phyloP scores from a whole-genome alignment of 495 filamentous ascomycete species.

The Hypoxylon perforatum region DNA sequence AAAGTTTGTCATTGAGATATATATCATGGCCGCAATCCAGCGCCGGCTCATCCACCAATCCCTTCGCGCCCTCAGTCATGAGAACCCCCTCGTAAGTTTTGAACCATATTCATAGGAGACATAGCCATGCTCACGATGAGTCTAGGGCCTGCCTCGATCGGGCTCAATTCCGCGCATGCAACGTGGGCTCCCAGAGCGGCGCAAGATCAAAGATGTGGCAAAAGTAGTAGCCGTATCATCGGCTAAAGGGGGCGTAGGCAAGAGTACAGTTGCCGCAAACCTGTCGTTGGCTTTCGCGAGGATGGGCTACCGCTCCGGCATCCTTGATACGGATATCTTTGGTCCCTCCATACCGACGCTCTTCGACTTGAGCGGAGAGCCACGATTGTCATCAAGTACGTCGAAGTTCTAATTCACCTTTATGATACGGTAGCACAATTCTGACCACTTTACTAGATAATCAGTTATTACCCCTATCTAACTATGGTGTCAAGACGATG shows the following conservation, averaged over 20 bases:
- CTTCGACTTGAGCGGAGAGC: conserved; percentile 79
- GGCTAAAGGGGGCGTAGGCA: conserved; percentile 96
- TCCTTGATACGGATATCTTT: conserved; percentile 96
- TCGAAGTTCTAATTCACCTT: conserved; percentile 1
- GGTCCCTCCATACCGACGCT: conserved; percentile 94
- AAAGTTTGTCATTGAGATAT: too few relatives aligned
- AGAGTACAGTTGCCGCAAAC: conserved; percentile 93
- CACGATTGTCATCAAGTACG: conserved; percentile 71
- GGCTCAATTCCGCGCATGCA: conserved; percentile 85
- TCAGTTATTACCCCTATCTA: conserved; percentile 86
- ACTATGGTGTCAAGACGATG: conserved; percentile 97
- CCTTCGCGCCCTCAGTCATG: conserved; percentile 74
- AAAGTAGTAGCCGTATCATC: conserved; percentile 94
- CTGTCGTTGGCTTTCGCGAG: conserved; percentile 86
- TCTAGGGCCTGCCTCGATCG: conserved; percentile 81
- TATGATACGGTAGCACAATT: background rate
- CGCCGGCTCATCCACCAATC: conserved; percentile 75
- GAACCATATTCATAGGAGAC: background rate
- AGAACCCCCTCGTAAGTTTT: conserved; percentile 82
- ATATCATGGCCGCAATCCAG: conserved; percentile 59
- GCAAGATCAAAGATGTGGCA: conserved; percentile 80
- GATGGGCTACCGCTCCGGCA: conserved; percentile 80
- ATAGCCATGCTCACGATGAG: conserved; percentile 19
- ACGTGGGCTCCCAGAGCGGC: conserved; percentile 83
- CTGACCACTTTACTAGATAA: conserved; percentile 63